A percentile compares a stretch with the other conserved stretches of the same genome.
Evolutionary conservation across 768 basidiomycete genomes (phyloP).

Genomic region (Mycena sanguinolenta): DNA sequence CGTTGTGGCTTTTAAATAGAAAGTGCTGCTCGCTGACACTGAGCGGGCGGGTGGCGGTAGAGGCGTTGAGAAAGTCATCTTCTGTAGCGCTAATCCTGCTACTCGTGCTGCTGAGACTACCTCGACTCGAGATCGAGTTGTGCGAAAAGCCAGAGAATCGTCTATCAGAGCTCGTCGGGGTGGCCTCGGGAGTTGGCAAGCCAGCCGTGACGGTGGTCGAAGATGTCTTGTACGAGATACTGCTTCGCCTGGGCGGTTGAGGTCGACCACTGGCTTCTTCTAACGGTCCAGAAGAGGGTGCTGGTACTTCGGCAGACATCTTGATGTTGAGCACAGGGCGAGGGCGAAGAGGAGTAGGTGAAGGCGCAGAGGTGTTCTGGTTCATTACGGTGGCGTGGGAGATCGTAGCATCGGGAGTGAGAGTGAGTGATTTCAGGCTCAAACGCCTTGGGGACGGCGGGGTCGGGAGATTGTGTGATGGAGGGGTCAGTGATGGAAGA

Average conservation of each 20-base stretch:
- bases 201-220: conserved; percentile 55
- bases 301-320: conserved; percentile 39
- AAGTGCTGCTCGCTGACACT: conserved; percentile 86
- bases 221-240: conserved; percentile 81
- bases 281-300: conserved; percentile 38
- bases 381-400: conserved; percentile 23
- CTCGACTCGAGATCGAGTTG: conserved; percentile 46
- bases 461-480: conserved; percentile 60
- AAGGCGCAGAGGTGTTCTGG: conserved; percentile 35
- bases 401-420: conserved; percentile 43
- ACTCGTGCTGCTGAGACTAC: conserved; percentile 44
- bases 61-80: conserved; percentile 55
- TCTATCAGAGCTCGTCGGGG: conserved; percentile 67
- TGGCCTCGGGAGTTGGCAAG: conserved; percentile 82
- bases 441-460: conserved; percentile 53
- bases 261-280: conserved; percentile 48
- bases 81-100: conserved; percentile 44
- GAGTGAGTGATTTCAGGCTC: conserved; percentile 61
- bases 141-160: conserved; percentile 72
- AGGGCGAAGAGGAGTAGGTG: conserved; percentile 46
- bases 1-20: conserved; percentile 86
- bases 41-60: conserved; percentile 59
- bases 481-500: conserved; percentile 45
- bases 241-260: conserved; percentile 67
- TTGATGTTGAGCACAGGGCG: conserved; percentile 57